Percentiles rank a stretch among this genome's conserved stretches.
phyloP scores from a whole-genome alignment of 2,329 filamentous ascomycete species.

The Apiospora hydei region DNA sequence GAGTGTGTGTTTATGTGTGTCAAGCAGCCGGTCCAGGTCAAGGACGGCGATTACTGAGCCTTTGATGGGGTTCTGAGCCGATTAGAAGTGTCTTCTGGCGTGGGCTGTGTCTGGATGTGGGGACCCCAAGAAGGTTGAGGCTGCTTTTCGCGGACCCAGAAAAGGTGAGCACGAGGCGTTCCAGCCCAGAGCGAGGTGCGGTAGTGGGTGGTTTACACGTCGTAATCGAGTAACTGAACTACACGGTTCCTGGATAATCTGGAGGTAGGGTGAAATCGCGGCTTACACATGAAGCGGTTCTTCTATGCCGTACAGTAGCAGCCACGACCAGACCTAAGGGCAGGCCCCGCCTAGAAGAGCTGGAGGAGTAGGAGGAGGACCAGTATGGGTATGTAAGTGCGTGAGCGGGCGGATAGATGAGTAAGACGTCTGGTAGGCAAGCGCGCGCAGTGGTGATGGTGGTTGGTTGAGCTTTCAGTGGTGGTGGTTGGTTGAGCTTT shows the following conservation, averaged over 20 bases:
- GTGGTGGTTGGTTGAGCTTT: neutral
- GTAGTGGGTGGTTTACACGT: neutral
- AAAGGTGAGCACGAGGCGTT: slow-evolving; percentile 20
- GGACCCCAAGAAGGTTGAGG: slow-evolving; percentile 13
- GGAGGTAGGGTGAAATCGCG: slow-evolving; percentile 2
- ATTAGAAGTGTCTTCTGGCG: slow-evolving; percentile 6
- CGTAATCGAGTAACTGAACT: slow-evolving; percentile 20
- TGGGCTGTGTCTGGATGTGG: slow-evolving; percentile 12
- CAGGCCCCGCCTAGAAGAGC: neutral
- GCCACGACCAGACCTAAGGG: slow-evolving; percentile 4
- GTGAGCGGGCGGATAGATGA: neutral
- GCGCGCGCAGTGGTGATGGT: neutral
- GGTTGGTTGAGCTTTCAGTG: neutral
- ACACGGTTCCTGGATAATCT: neutral
- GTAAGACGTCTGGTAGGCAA: slow-evolving; percentile 7
- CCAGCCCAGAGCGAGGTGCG: neutral
- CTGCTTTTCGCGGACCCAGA: slow-evolving; percentile 18
- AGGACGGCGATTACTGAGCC: slow-evolving; percentile 19
- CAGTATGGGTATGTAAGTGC: neutral
- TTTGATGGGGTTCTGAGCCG: slow-evolving; percentile 17
- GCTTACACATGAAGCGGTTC: slow-evolving; percentile 10
- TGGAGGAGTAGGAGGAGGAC: too few relatives aligned
- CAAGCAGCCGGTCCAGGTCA: neutral
- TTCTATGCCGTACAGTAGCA: slow-evolving; percentile 12
- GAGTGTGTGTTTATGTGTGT: neutral